phyloP scores from a whole-genome alignment of 2,329 filamentous ascomycete genomes.

The Penicillium verrucosum region DNA sequence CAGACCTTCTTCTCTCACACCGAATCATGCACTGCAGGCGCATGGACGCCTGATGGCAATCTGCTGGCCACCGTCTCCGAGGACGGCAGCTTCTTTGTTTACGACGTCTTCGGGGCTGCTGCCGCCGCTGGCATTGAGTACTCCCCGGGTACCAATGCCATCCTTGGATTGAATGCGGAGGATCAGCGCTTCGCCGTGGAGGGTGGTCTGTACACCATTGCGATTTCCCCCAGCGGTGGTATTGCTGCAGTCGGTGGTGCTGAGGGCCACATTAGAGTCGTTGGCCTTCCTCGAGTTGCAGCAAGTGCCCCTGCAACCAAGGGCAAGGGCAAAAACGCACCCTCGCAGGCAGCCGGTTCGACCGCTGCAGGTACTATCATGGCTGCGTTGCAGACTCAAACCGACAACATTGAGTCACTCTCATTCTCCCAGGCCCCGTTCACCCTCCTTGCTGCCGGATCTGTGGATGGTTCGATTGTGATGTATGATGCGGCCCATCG shows the following conservation, averaged over 20 bases:
- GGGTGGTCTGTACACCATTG: conserved; percentile 85
- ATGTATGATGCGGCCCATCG: conserved; percentile 83
- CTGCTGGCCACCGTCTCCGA: conserved; percentile 86
- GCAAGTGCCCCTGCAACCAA: conserved; percentile 46
- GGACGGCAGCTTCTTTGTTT: conserved; percentile 84
- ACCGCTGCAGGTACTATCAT: conserved; percentile 68
- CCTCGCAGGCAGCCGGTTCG: conserved; percentile 33
- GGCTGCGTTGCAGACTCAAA: conserved; percentile 76
- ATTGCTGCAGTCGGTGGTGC: conserved; percentile 86
- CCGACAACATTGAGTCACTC: conserved; percentile 73
- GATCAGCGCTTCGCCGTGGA: conserved; percentile 92
- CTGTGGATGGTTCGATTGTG: conserved; percentile 67
- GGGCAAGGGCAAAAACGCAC: conserved; percentile 50
- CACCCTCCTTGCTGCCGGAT: conserved; percentile 60
- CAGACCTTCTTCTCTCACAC: conserved; percentile 93
- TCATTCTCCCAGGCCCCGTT: conserved; percentile 61
- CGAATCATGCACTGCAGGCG: conserved; percentile 77
- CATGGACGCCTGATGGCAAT: conserved; percentile 84
- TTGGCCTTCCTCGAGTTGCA: conserved; percentile 70
- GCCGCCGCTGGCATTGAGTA: conserved; percentile 61
- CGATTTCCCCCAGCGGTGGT: conserved; percentile 72
- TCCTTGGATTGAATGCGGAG: conserved; percentile 71
- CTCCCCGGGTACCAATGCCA: conserved; percentile 57
- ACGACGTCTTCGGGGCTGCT: conserved; percentile 82
- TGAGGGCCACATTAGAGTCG: conserved; percentile 77